phyloP scores from a whole-genome alignment of 108 stramenopile species.

The Parietichytrium sp. region DNA sequence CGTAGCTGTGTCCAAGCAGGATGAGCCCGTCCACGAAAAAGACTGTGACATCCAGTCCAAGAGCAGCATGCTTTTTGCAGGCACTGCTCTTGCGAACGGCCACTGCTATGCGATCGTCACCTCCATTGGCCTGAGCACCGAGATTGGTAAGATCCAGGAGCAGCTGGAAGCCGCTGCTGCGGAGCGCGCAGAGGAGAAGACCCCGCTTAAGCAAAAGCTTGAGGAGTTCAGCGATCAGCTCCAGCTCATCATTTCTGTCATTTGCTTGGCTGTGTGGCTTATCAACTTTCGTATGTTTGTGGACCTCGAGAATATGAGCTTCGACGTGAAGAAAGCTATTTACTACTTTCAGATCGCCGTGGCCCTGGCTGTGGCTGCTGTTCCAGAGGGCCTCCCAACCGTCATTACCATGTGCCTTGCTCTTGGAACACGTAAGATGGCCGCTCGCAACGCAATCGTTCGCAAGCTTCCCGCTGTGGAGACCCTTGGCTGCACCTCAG shows the following conservation, averaged over 20 bases:
- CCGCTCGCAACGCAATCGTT: conserved; percentile 76
- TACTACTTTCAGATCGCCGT: conserved; percentile 96
- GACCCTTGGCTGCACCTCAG: conserved; percentile 89
- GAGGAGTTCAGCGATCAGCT: conserved; percentile 92
- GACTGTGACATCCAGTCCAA: conserved; percentile 80
- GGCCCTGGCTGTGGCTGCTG: conserved; percentile 93
- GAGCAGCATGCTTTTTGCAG: conserved; percentile 85
- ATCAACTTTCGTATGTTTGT: conserved; percentile 80
- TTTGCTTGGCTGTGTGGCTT: conserved; percentile 87
- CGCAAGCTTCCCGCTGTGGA: conserved; percentile 88
- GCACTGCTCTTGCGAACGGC: conserved; percentile 87
- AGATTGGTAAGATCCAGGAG: conserved; percentile 91
- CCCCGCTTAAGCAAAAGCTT: conserved; percentile 85
- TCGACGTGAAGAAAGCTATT: conserved; percentile 72
- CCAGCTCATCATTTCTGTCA: conserved; percentile 83
- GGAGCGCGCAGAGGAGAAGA: conserved; percentile 72
- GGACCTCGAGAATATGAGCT: conserved; percentile 66
- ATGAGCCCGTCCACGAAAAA: conserved; percentile 40
- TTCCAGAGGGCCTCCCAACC: conserved; percentile 96
- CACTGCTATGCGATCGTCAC: conserved; percentile 78
- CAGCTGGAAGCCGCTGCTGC: conserved; percentile 73
- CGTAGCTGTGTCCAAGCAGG: conserved; percentile 39
- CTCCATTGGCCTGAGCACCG: conserved; percentile 79
- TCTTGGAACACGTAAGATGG: conserved; percentile 86
- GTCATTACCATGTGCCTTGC: conserved; percentile 93